Evolutionary conservation across 306 rosid genomes (phyloP).

Genomic region (Elaeagnus macrophylla): DNA sequence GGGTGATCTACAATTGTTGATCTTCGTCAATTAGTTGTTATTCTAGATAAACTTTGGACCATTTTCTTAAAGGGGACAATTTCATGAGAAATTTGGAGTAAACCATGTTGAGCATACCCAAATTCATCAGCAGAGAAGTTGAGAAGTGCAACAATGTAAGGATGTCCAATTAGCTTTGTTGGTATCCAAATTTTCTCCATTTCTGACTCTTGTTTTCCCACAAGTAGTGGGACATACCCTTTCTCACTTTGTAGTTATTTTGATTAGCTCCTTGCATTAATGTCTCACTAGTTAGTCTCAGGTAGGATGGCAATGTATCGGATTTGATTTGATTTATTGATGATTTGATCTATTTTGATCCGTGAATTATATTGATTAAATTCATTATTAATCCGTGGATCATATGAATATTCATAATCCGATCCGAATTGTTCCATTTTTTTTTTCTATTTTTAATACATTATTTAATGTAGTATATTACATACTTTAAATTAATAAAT

Average conservation of each 20-base stretch:
- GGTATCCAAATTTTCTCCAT: slow-evolving; percentile 28
- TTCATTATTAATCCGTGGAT: no score
- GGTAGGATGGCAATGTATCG: no score
- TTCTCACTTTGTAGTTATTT: slow-evolving; percentile 7
- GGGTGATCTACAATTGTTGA: no score
- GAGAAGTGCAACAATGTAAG: slow-evolving; percentile 24
- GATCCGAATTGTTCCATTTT: no score
- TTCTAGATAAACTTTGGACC: slow-evolving; percentile 9
- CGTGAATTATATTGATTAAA: no score
- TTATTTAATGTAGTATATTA: no score
- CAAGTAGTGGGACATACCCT: slow-evolving; percentile 35
- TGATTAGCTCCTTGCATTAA: neutral
- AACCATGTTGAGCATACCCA: slow-evolving; percentile 26
- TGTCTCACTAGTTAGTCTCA: no score
- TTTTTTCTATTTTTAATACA: no score
- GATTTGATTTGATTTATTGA: no score
- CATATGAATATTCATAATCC: no score
- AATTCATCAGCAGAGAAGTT: slow-evolving; percentile 20
- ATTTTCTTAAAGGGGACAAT: slow-evolving; percentile 19
- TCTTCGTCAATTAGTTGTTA: neutral
- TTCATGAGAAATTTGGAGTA: slow-evolving; percentile 21
- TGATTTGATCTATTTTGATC: no score
- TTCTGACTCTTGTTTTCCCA: slow-evolving; percentile 21
- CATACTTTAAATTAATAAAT: no score
- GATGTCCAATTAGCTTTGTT: slow-evolving; percentile 27